These are phyloP conservation scores for Silene vulgaris DNA, from an alignment of 179 eudicot species.

Conservation along the genomic window DNA sequence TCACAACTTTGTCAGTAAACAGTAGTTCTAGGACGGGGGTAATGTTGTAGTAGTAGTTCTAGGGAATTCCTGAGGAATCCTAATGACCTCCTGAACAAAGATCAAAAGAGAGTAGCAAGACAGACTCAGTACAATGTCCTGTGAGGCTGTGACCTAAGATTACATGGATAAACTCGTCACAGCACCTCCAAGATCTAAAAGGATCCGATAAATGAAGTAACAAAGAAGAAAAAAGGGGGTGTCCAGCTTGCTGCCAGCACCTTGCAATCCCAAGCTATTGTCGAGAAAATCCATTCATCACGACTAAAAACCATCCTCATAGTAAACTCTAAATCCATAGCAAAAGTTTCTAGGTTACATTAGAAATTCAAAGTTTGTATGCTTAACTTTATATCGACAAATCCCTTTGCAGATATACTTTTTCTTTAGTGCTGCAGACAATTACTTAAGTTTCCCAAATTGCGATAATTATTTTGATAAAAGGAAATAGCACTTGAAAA, in stretches of 20 bases:
- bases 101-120: background rate
- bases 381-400: background rate
- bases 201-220: background rate
- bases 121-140: background rate
- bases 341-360: background rate
- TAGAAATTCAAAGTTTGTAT: background rate
- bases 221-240: background rate
- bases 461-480: background rate
- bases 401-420: background rate
- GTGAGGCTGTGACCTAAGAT: background rate
- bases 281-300: background rate
- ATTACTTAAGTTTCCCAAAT: background rate
- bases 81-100: background rate
- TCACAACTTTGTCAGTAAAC: background rate
- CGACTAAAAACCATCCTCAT: background rate
- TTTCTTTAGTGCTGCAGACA: background rate
- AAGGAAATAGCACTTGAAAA: background rate
- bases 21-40: background rate
- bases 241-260: background rate
- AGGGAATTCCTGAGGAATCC: background rate
- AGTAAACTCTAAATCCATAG: background rate
- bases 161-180: background rate
- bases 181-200: background rate
- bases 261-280: background rate
- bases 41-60: background rate